phyloP scores from a whole-genome alignment of 2,329 filamentous ascomycete species.

The Fusarium pseudograminearum region DNA sequence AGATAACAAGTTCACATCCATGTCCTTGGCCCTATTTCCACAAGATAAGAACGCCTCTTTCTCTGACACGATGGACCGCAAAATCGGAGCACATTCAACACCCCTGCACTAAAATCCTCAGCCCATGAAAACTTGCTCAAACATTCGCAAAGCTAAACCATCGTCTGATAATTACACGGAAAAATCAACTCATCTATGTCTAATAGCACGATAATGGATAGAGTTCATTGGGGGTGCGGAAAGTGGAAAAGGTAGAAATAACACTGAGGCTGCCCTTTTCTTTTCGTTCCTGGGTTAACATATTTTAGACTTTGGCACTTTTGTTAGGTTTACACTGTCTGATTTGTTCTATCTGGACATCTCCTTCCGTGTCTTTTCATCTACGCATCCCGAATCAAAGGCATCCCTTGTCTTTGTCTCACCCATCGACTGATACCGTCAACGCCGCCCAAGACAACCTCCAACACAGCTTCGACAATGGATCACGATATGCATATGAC shows the following conservation, averaged over 20 bases:
- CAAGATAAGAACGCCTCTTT: background rate
- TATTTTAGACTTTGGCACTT: constrained; percentile 13
- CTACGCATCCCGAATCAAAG: background rate
- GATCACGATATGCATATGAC: constrained; percentile 33
- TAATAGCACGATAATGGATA: background rate
- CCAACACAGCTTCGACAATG: constrained; percentile 9
- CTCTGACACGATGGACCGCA: background rate
- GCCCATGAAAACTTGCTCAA: constrained; percentile 46
- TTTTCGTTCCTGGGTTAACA: background rate
- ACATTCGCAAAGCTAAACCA: constrained; percentile 31
- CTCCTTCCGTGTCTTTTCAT: background rate
- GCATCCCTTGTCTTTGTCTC: background rate
- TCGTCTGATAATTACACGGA: constrained; percentile 19
- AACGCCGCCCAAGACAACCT: background rate
- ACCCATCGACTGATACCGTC: background rate
- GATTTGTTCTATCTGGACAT: background rate
- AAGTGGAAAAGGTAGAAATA: constrained; percentile 19
- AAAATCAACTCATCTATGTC: constrained; percentile 1
- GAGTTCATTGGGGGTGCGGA: background rate
- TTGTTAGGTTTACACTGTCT: background rate
- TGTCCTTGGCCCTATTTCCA: background rate
- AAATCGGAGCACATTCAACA: constrained; percentile 16
- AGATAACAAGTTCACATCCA: background rate
- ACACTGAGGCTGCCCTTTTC: background rate
- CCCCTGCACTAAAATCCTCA: constrained; percentile 20